Base-by-base conservation (phyloP, 352 stramenopile species). In the Pythium oligandrum region DNA sequence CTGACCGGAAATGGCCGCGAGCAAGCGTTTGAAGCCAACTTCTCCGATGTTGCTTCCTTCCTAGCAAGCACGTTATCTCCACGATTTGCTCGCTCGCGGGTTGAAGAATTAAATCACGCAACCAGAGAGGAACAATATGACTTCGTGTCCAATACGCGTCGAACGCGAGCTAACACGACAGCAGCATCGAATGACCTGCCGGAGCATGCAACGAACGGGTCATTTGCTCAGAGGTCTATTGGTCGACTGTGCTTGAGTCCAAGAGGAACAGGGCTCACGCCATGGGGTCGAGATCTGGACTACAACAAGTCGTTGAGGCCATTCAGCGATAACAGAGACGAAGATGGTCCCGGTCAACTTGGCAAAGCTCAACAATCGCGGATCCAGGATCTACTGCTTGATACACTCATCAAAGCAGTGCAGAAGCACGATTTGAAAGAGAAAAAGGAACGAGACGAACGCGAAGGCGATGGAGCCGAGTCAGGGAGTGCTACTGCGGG, bases 341-440 rank as follows among this genome's bases (percentile, higher is more conserved):
- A 26, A 26, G 17, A 26, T 26, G 17, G 17, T 26, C 17, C 17
- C 17, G 17, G 17, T 26, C 17, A 26, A 26, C 17, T 26, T 26
- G 17, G 17, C 17, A 26, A 26, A 26, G 17, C 17, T 26, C 65
- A 72, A 3, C 78, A 88, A 44, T 61, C 68, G 9, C 73, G 73
- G 40, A 61, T 83, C 6, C 77, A 88, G 46, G 70, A 85, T 36
- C 57, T 90, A 35, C 55, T 90, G 9, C 51, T 90, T 4, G 73
- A 86, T 48, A 75, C 84, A 33, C 49, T 90, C 12, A 46, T 75
- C 26, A 88, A 86, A 48, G 80, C 77, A 1, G 77, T 88, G 4
- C 75, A 86, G 51, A 90, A 90, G 33, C 68, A 82, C 34, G 80
- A 90, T 47, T 34, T 88, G 33, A 90, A 90, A 56, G 73, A 84